Percentiles rank a stretch among this genome's conserved stretches.
Evolutionary conservation across 108 stramenopile genomes (phyloP).

Genomic region (Nitzschia sp.): DNA sequence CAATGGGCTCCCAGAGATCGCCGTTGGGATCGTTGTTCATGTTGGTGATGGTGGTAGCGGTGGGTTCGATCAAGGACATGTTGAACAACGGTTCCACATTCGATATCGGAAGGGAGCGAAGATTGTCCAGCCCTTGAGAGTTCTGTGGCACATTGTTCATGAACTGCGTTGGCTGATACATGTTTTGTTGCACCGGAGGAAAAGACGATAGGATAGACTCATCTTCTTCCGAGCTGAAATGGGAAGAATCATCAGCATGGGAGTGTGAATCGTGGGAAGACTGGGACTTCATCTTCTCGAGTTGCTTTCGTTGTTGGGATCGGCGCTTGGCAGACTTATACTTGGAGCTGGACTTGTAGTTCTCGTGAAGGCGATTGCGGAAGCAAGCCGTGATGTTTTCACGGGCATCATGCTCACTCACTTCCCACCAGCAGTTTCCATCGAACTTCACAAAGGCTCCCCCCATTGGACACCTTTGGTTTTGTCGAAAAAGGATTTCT

Average conservation of each 20-base stretch:
- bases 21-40: neutral
- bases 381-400: conserved; percentile 23
- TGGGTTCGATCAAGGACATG: neutral
- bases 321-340: conserved; percentile 28
- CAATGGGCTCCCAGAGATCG: conserved; percentile 8
- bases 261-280: no score
- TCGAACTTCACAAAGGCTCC: conserved; percentile 34
- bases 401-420: conserved; percentile 19
- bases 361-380: conserved; percentile 19
- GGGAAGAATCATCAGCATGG: no score
- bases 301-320: neutral
- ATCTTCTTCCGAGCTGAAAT: no score
- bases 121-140: neutral
- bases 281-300: no score
- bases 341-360: conserved; percentile 32
- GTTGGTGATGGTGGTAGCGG: neutral
- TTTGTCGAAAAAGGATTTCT: neutral
- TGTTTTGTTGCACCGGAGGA: no score
- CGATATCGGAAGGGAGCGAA: neutral
- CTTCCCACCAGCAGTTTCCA: conserved; percentile 26
- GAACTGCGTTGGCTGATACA: no score
- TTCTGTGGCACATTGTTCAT: no score
- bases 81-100: neutral
- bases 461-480: conserved; percentile 14
- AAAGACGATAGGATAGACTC: no score